Evolutionary conservation across 148 eudicot species (phyloP).

Genomic region (Amaranthus hypochondriacus): DNA sequence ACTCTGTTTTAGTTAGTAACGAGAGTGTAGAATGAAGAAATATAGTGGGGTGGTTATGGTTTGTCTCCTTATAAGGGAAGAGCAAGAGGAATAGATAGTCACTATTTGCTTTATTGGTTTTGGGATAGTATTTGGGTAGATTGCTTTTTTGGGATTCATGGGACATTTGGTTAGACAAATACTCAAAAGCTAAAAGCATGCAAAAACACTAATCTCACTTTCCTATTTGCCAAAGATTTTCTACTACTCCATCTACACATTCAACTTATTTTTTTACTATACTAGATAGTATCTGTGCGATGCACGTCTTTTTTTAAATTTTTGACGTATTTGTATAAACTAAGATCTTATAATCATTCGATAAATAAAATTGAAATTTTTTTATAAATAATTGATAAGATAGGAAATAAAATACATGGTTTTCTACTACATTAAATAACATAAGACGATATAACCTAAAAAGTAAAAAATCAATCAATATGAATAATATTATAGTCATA

Average conservation of each 20-base stretch:
- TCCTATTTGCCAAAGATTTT: slow-evolving; percentile 23
- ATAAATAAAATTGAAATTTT: too few species aligned
- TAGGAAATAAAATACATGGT: too few species aligned
- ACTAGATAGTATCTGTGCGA: too few species aligned
- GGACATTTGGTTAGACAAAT: slow-evolving; percentile 34
- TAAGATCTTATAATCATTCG: too few species aligned
- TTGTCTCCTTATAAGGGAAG: slow-evolving; percentile 28
- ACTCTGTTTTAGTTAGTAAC: background rate
- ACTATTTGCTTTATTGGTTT: slow-evolving; percentile 27
- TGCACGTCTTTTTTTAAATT: too few species aligned
- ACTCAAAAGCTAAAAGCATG: slow-evolving; percentile 34
- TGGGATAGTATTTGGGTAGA: slow-evolving; percentile 23
- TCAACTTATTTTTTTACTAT: too few species aligned
- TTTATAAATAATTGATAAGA: too few species aligned
- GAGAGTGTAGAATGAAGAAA: slow-evolving; percentile 18
- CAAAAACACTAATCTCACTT: slow-evolving; percentile 22
- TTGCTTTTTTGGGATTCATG: slow-evolving; percentile 43
- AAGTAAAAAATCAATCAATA: too few species aligned
- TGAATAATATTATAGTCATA: too few species aligned
- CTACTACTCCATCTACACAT: background rate
- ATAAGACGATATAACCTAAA: too few species aligned
- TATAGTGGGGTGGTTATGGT: slow-evolving; percentile 5
- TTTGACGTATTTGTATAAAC: too few species aligned
- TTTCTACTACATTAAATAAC: too few species aligned
- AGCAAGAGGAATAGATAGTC: background rate